These are phyloP conservation scores for Xylaria venustula DNA, from an alignment of 495 filamentous ascomycete species.

Conservation along the genomic window DNA sequence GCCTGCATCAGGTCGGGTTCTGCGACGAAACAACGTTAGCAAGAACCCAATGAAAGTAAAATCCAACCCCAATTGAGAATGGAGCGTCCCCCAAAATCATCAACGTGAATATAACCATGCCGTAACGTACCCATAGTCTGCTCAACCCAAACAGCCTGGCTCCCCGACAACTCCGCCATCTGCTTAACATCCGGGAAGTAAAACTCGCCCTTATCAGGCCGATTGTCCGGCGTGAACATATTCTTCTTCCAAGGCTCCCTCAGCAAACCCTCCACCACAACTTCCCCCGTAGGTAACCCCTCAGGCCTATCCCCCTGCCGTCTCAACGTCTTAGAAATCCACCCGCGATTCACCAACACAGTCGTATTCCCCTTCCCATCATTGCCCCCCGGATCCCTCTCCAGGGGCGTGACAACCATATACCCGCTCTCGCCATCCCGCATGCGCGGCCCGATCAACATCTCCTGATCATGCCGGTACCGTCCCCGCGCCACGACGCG, in stretches of 20 bases:
- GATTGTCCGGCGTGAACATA: slow-evolving; percentile 90
- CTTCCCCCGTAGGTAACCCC: slow-evolving; percentile 61
- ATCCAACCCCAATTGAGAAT: neutral
- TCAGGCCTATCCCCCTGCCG: slow-evolving; percentile 59
- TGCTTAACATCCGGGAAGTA: slow-evolving; percentile 92
- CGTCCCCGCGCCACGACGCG: slow-evolving; percentile 73
- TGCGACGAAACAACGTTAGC: slow-evolving; percentile 31
- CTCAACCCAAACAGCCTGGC: slow-evolving; percentile 91
- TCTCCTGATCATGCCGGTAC: slow-evolving; percentile 86
- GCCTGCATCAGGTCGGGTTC: slow-evolving; percentile 73
- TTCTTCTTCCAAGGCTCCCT: slow-evolving; percentile 94
- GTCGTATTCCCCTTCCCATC: slow-evolving; percentile 45
- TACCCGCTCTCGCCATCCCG: slow-evolving; percentile 86
- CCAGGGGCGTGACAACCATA: slow-evolving; percentile 86
- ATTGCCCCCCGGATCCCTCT: slow-evolving; percentile 48
- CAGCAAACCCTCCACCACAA: slow-evolving; percentile 80
- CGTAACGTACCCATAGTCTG: slow-evolving; percentile 79
- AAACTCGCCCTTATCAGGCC: slow-evolving; percentile 77
- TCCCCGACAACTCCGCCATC: slow-evolving; percentile 85
- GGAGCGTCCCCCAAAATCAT: neutral
- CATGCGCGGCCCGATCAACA: slow-evolving; percentile 90
- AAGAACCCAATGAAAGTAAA: slow-evolving; percentile 9
- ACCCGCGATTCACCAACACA: slow-evolving; percentile 83
- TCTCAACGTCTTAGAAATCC: slow-evolving; percentile 73
- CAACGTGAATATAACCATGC: neutral